phyloP scores from a whole-genome alignment of 2,329 filamentous ascomycete genomes.

The Clarireedia hainanense region DNA sequence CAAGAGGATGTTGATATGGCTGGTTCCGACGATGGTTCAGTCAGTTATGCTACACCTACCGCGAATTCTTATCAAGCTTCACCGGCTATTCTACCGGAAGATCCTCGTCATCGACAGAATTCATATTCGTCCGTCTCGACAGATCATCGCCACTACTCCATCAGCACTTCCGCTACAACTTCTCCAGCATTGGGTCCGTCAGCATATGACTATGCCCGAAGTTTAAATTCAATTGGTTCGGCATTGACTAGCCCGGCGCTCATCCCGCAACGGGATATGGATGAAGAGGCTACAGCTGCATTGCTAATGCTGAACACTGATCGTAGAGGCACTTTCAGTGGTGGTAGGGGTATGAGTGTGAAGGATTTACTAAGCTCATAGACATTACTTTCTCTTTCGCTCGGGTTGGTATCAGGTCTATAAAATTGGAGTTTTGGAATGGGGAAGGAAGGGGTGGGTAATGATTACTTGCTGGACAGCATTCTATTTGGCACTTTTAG shows the following conservation, averaged over 20 bases:
- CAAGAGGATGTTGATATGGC: conserved; percentile 55
- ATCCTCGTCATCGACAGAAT: conserved; percentile 38
- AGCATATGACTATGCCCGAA: conserved; percentile 36
- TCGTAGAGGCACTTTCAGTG: conserved; percentile 35
- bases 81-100: conserved; percentile 41
- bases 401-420: not conserved
- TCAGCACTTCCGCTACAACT: conserved; percentile 40
- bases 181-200: conserved; percentile 52
- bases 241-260: conserved; percentile 52
- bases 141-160: conserved; percentile 44
- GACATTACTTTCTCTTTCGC: not conserved
- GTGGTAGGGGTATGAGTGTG: conserved; percentile 45
- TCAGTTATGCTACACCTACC: conserved; percentile 33
- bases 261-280: conserved; percentile 46
- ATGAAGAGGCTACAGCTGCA: conserved; percentile 67
- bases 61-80: conserved; percentile 36
- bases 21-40: conserved; percentile 42
- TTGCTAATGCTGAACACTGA: conserved; percentile 82
- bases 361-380: conserved; percentile 45
- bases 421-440: not conserved
- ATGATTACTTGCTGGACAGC: not conserved
- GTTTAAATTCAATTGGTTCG: conserved; percentile 34
- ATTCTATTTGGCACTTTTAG: not conserved
- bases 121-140: conserved; percentile 44
- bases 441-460: not conserved